These are phyloP conservation scores for Coriaria nepalensis DNA, from an alignment of 306 rosid genomes.

Conservation along the genomic window DNA sequence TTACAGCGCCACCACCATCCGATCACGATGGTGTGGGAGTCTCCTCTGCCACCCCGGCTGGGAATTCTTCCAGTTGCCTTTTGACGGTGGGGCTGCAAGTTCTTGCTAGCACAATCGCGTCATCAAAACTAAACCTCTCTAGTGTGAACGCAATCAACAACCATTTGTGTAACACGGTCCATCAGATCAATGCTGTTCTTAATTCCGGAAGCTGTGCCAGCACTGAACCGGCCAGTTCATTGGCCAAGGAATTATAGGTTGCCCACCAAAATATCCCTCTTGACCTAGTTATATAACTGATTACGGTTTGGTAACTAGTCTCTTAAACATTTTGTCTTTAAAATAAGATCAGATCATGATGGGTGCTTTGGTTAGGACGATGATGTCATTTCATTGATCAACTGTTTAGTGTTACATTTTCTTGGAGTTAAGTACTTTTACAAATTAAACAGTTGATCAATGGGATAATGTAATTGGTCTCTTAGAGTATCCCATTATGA, in stretches of 20 bases:
- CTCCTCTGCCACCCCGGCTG: background rate
- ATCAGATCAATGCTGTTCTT: slow-evolving; percentile 57
- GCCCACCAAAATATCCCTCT: too few species aligned
- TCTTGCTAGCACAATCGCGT: slow-evolving; percentile 67
- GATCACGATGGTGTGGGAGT: background rate
- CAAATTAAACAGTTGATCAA: too few species aligned
- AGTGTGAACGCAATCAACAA: slow-evolving; percentile 69
- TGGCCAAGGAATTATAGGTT: slow-evolving; percentile 8
- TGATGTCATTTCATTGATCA: too few species aligned
- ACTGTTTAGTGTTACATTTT: too few species aligned
- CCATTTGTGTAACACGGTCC: slow-evolving; percentile 71
- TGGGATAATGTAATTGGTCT: too few species aligned
- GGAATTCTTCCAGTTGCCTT: slow-evolving; percentile 38
- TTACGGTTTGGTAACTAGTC: too few species aligned
- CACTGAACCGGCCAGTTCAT: slow-evolving; percentile 10
- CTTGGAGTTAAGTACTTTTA: too few species aligned
- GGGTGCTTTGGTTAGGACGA: too few species aligned
- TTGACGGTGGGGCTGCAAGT: slow-evolving; percentile 74
- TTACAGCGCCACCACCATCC: background rate
- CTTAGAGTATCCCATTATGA: too few species aligned
- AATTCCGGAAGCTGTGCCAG: slow-evolving; percentile 5
- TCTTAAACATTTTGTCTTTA: too few species aligned
- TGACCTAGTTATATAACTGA: background rate
- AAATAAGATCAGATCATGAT: too few species aligned
- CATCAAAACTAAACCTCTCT: slow-evolving; percentile 66